Conservation (phyloP, 2,329 filamentous ascomycete genomes). For the Fusarium sterilihyphosum region DNA sequence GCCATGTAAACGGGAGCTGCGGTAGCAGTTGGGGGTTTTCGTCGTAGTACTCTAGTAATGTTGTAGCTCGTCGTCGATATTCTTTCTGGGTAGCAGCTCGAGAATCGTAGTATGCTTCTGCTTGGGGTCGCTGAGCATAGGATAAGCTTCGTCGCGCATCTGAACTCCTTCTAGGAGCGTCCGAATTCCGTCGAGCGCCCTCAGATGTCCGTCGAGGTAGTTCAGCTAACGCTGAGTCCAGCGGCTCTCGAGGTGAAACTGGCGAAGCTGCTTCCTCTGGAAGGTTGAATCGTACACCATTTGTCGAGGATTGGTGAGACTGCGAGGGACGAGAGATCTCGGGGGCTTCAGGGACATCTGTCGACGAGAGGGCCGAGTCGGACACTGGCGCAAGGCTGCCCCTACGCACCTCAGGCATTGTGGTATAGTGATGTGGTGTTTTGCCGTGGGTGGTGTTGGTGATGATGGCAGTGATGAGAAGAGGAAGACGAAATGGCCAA, state of each 20-base stretch:
- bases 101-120: constrained; percentile 54
- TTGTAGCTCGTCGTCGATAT: constrained; percentile 49
- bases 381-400: constrained; percentile 39
- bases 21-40: constrained; percentile 52
- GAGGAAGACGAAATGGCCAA: neutral
- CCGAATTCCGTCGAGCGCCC: constrained; percentile 18
- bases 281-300: constrained; percentile 35
- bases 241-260: constrained; percentile 19
- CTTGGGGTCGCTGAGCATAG: constrained; percentile 47
- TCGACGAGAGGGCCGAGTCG: constrained; percentile 33
- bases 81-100: constrained; percentile 50
- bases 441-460: neutral
- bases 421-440: neutral
- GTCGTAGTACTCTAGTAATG: constrained; percentile 53
- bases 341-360: constrained; percentile 15
- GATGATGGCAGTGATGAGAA: neutral
- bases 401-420: constrained; percentile 46
- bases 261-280: constrained; percentile 11
- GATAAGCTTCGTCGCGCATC: constrained; percentile 48
- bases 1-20: constrained; percentile 54
- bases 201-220: constrained; percentile 39
- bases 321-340: constrained; percentile 28
- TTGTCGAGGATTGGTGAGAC: constrained; percentile 16
- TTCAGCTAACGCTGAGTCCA: constrained; percentile 29
- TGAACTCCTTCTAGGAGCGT: constrained; percentile 37